Base-by-base conservation (phyloP, 78 protist species). In the Dictyostelium capitatum region DNA sequence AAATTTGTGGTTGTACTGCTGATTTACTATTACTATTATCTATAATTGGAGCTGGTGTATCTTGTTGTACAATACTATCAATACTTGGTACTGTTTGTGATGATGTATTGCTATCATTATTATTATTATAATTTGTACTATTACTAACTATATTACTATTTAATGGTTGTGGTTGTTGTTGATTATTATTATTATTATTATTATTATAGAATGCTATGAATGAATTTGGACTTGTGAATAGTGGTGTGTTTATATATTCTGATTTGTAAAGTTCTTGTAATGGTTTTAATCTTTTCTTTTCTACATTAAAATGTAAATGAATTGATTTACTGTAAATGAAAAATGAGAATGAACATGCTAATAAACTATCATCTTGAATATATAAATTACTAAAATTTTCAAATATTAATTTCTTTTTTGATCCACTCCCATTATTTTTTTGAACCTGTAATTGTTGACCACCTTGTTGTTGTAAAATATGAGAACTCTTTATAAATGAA, bases 271-370 rank as follows among this genome's bases (percentile, higher is more conserved):
- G n/a, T 8, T 82, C 56, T 37, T 83, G 83, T 10, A 87, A n/a
- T 23, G 73, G 73, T 23, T 87, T 41, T 23, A 87, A 28, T 50
- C 92, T 87, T 30, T 87, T 87, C 50, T 74, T 87, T 6, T 77
- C 82, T 0, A 77, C 83, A 77, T 57, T 19, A 10, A 87, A 77
- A 62, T 87, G 92, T 51, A 87, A 67, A 17, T 75, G 67, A 23
- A 87, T n/a, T 37, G 77, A 43, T 46, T 32, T 41, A 77, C 64
- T 87, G 5, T 67, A 41, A 11, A 87, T 23, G 20, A 87, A 87
- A 80, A 87, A 87, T 46, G 82, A 51, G 65, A 87, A 87, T 48
- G 92, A 77, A 65, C 59, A 87, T 64, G 92, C 75, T 64, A 77
- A 15, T 48, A 75, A 51, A 64, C 83, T 64, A 46, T 70, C 19